phyloP scores from a whole-genome alignment of 441 rosid species.

The Populus trichocarpa region DNA sequence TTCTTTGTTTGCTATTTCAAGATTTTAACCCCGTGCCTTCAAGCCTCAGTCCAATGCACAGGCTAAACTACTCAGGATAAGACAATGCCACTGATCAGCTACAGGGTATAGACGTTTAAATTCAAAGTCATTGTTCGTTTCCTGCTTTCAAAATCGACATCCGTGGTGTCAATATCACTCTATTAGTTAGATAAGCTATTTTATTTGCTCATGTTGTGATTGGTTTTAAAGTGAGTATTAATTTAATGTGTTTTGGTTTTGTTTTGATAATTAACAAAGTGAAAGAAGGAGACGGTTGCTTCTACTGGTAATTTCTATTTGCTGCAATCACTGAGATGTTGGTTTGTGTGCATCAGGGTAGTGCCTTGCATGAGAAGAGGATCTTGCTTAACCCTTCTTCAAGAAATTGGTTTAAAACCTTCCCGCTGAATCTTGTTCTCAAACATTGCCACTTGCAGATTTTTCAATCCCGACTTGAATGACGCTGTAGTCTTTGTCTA shows the following conservation, averaged over 20 bases:
- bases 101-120: no score
- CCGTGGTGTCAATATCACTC: constrained; percentile 53
- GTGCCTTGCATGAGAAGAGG: constrained; percentile 61
- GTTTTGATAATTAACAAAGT: constrained; percentile 20
- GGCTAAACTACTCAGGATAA: no score
- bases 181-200: constrained; percentile 50
- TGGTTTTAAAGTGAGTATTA: background rate
- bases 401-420: constrained; percentile 41
- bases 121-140: no score
- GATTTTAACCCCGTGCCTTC: no score
- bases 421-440: constrained; percentile 61
- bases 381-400: constrained; percentile 34
- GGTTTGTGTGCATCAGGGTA: constrained; percentile 46
- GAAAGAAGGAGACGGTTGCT: constrained; percentile 47
- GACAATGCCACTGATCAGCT: no score
- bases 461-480: constrained; percentile 37
- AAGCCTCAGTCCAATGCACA: no score
- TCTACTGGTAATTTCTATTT: no score
- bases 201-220: background rate
- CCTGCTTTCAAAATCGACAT: constrained; percentile 57
- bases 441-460: constrained; percentile 56
- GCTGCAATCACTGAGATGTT: constrained; percentile 4
- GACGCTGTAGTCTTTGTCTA: constrained; percentile 42
- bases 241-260: background rate
- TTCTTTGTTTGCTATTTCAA: no score